Evolutionary conservation across 345 rosid genomes (phyloP).

Genomic region (Draba incana): DNA sequence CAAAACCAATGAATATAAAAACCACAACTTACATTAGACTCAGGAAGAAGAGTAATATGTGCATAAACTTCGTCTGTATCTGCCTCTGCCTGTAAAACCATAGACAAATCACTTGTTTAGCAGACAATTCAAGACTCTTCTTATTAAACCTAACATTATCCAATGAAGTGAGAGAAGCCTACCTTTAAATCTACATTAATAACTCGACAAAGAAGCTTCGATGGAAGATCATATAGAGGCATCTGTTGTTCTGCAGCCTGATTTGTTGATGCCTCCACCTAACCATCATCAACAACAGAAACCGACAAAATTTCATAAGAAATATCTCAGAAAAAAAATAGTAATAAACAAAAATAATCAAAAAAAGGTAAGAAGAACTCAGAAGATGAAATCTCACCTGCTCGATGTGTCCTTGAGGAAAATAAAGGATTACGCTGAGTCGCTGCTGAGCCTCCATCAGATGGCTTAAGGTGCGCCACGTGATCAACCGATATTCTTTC

Average conservation of each 20-base stretch:
- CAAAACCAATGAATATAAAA: background rate
- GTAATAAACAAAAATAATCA: background rate
- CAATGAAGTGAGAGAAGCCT: background rate
- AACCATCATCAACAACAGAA: constrained; percentile 20
- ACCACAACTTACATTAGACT: constrained; percentile 45
- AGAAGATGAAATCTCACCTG: constrained; percentile 54
- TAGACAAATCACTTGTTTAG: background rate
- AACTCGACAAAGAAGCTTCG: constrained; percentile 76
- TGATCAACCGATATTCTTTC: constrained; percentile 97
- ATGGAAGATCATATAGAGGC: constrained; percentile 72
- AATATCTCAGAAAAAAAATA: background rate
- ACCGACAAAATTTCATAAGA: constrained; percentile 11
- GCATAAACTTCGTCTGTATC: constrained; percentile 92
- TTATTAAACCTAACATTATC: background rate
- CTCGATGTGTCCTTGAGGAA: constrained; percentile 94
- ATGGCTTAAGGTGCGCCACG: constrained; percentile 98
- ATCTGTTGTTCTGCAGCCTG: constrained; percentile 77
- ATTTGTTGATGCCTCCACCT: constrained; percentile 88
- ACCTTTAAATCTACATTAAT: constrained; percentile 77
- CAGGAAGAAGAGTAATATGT: constrained; percentile 76
- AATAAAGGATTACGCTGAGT: constrained; percentile 90
- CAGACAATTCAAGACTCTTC: constrained; percentile 2
- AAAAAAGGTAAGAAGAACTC: background rate
- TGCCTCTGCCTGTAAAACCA: constrained; percentile 65
- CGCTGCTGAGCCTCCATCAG: constrained; percentile 96